Conservation (phyloP, 2,329 filamentous ascomycete genomes). For the Colletotrichum brevisporum region DNA sequence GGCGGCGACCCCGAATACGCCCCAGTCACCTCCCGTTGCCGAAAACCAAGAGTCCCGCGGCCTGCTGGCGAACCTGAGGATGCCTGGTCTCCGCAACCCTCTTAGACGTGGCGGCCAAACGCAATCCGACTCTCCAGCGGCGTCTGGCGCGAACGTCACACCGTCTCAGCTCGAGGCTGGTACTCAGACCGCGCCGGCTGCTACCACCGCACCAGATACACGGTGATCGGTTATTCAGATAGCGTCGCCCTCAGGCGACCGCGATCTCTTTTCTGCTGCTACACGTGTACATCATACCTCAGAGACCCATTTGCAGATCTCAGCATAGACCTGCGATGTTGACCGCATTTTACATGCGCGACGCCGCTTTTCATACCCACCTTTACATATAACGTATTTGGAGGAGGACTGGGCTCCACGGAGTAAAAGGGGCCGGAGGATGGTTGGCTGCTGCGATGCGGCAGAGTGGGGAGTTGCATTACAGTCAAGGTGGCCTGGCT, state of each 20-base stretch:
- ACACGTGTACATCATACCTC: slow-evolving; percentile 40
- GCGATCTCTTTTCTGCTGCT: slow-evolving; percentile 33
- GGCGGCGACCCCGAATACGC: slow-evolving; percentile 1
- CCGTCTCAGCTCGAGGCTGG: slow-evolving; percentile 65
- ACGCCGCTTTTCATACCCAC: slow-evolving; percentile 38
- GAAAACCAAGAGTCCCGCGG: slow-evolving; percentile 39
- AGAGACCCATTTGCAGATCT: slow-evolving; percentile 38
- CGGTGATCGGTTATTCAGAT: slow-evolving; percentile 10
- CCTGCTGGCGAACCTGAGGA: slow-evolving; percentile 33
- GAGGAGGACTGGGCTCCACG: slow-evolving; percentile 17
- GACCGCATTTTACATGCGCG: slow-evolving; percentile 31
- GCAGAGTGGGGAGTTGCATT: slow-evolving; percentile 22
- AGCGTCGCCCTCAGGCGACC: slow-evolving; percentile 7
- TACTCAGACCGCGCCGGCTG: slow-evolving; percentile 46
- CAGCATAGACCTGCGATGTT: slow-evolving; percentile 32
- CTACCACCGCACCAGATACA: slow-evolving; percentile 24
- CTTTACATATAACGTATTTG: slow-evolving; percentile 30
- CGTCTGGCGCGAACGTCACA: slow-evolving; percentile 52
- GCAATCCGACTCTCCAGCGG: slow-evolving; percentile 40
- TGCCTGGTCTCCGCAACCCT: slow-evolving; percentile 44
- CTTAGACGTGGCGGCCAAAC: slow-evolving; percentile 41
- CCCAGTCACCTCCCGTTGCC: slow-evolving; percentile 20
- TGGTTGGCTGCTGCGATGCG: slow-evolving; percentile 1
- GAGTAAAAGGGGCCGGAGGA: slow-evolving; percentile 9
- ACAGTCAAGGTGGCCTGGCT: slow-evolving; percentile 25